Evolutionary conservation across 208 protist species (phyloP), one percentile per base, ranked within the genome.

Genomic region (Porcisia hertigi): DNA sequence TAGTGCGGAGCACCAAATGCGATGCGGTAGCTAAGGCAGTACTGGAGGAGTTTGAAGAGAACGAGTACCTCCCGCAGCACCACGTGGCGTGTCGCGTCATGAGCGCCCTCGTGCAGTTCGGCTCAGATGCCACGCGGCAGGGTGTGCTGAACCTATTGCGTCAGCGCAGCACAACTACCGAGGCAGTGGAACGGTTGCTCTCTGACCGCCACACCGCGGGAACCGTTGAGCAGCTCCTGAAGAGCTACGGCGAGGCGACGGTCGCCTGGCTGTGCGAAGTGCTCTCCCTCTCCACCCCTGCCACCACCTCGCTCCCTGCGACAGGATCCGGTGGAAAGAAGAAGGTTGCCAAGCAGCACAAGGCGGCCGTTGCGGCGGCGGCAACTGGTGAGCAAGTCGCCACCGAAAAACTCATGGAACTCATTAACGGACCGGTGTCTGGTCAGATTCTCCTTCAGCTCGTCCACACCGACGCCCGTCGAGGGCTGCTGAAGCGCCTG

Each of bases 51-150:
- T 97, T 93, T 72, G 91, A 97, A 72, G 91, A 95, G 67, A 92
- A 92, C 59, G 88, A 92, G 71, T 79, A 86, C 49, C 88, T 97
- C 18, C 77, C 88, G 54, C 73, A 90, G 77, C 90, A 97, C 78
- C 89, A 91, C 83, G 82, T 95, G 18, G 93, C 93, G 20, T 97
- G 93, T 71, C 89, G 91, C 23, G 85, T 95, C 41, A 85, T 97
- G 86, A 95, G 91, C 57, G 89, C 88, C 16, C 82, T 97, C 34
- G 87, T 88, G 60, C 86, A 88, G 71, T 86, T 89, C 75, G 93
- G 91, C 39, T 73, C 78, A 7, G 57, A 66, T 55, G 79, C 73
- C 11, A 85, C 85, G 23, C 84, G 86, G 66, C 54, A 79, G 36
- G 63, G 91, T 23, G 88, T 92, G 57, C 81, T 97, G 62, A 77